Percentiles rank a stretch among this genome's conserved stretches.
Conservation (phyloP, 257 asterid genomes). For the Jacaranda mimosifolia region DNA sequence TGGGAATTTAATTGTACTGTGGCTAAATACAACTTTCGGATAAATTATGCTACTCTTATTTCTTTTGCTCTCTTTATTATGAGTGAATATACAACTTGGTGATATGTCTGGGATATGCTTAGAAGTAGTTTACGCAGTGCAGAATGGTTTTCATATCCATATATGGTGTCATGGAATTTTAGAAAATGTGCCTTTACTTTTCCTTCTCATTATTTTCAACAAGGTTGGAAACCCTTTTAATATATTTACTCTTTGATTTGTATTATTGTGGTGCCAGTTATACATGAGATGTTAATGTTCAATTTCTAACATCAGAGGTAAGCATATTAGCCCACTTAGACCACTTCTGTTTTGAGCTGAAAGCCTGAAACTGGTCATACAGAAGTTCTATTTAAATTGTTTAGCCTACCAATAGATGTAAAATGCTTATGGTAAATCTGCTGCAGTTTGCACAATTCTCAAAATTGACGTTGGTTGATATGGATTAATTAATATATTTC, state of each 20-base stretch:
- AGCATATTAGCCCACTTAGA: not conserved
- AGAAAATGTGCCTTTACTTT: not conserved
- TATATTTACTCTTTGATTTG: slow-evolving; percentile 1
- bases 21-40: not conserved
- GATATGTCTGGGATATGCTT: slow-evolving; percentile 2
- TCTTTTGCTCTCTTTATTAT: slow-evolving; percentile 5
- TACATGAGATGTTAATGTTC: slow-evolving; percentile 13
- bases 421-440: slow-evolving; percentile 2
- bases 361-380: not conserved
- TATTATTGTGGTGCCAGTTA: slow-evolving; percentile 8
- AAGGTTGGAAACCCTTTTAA: not conserved
- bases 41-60: slow-evolving; percentile 4
- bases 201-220: not conserved
- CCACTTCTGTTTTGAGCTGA: not conserved
- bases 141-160: slow-evolving; percentile 14
- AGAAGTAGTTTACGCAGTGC: not conserved
- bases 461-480: not conserved
- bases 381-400: slow-evolving; percentile 8
- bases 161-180: slow-evolving; percentile 5
- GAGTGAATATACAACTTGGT: not conserved
- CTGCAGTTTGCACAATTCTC: slow-evolving; percentile 9
- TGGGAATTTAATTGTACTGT: not conserved
- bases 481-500: not conserved
- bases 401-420: slow-evolving; percentile 8
- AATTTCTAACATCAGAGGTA: slow-evolving; percentile 17